phyloP scores from a whole-genome alignment of 2,329 filamentous ascomycete genomes.

The Trichoderma asperellum region DNA sequence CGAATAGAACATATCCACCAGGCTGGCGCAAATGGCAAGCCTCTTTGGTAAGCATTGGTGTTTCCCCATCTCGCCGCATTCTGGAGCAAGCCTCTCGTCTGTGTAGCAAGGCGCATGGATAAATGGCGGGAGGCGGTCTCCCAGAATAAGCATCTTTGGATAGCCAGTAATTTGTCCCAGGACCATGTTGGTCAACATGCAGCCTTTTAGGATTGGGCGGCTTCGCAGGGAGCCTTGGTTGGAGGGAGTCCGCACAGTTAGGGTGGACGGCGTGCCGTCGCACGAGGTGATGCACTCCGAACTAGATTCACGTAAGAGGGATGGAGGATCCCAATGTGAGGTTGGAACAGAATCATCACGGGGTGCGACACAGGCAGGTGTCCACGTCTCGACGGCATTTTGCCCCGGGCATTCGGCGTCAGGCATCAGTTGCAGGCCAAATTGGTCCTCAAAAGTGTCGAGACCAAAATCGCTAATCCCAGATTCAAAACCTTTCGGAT shows the following conservation, averaged over 20 bases:
- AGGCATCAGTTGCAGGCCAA: neutral
- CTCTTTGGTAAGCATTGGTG: slow-evolving; percentile 21
- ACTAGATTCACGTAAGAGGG: neutral
- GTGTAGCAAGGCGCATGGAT: slow-evolving; percentile 21
- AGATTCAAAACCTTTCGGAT: neutral
- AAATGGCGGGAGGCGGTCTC: slow-evolving; percentile 11
- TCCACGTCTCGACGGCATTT: neutral
- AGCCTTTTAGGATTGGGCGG: slow-evolving; percentile 16
- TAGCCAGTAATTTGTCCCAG: slow-evolving; percentile 15
- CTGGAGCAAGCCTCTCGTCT: slow-evolving; percentile 5
- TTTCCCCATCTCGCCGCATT: slow-evolving; percentile 15
- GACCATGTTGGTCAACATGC: slow-evolving; percentile 16
- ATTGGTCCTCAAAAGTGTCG: neutral
- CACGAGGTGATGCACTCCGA: neutral
- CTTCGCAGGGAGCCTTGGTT: slow-evolving; percentile 4
- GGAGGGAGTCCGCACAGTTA: slow-evolving; percentile 7
- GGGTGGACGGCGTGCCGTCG: neutral
- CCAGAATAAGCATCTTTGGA: slow-evolving; percentile 19
- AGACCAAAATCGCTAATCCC: neutral
- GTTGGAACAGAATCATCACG: neutral
- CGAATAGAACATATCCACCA: slow-evolving; percentile 18
- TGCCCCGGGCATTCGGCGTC: neutral
- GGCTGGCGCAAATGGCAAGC: slow-evolving; percentile 16
- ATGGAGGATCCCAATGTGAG: neutral
- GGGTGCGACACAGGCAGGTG: neutral